A percentile compares a stretch with the other conserved stretches of the same genome.
Conservation (phyloP, 2,329 filamentous ascomycete species). For the Aspergillus arachidicola region DNA sequence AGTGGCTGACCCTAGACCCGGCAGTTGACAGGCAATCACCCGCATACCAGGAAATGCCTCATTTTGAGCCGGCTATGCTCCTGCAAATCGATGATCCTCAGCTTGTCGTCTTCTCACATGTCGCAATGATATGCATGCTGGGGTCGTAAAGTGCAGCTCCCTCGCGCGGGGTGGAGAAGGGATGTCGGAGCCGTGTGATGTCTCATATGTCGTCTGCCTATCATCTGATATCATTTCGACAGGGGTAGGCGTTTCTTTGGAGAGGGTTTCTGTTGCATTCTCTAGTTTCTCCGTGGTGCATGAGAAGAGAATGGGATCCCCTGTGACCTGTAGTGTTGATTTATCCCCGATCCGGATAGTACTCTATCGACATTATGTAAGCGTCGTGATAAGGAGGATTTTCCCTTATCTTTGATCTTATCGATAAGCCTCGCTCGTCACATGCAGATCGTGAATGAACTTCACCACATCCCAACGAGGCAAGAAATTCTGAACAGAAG, state of each 20-base stretch:
- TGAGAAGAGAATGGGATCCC: not conserved
- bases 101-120: slow-evolving; percentile 1
- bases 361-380: not conserved
- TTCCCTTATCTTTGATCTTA: not conserved
- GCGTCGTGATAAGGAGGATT: not conserved
- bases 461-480: not conserved
- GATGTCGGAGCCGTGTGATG: not conserved
- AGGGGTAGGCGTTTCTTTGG: not conserved
- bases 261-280: not conserved
- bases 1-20: not conserved
- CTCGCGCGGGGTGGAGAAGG: not conserved
- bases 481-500: not conserved
- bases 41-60: slow-evolving; percentile 3
- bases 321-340: not conserved
- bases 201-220: not conserved
- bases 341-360: not conserved
- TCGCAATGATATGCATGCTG: not conserved
- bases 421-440: not conserved
- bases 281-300: not conserved
- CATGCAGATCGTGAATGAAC: not conserved
- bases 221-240: slow-evolving; percentile 2
- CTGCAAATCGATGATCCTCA: slow-evolving; percentile 1
- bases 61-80: not conserved
- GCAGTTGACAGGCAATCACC: not conserved
- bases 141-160: not conserved